Base-by-base conservation (phyloP, 2,329 filamentous ascomycete genomes). In the Aspergillus transmontanensis region DNA sequence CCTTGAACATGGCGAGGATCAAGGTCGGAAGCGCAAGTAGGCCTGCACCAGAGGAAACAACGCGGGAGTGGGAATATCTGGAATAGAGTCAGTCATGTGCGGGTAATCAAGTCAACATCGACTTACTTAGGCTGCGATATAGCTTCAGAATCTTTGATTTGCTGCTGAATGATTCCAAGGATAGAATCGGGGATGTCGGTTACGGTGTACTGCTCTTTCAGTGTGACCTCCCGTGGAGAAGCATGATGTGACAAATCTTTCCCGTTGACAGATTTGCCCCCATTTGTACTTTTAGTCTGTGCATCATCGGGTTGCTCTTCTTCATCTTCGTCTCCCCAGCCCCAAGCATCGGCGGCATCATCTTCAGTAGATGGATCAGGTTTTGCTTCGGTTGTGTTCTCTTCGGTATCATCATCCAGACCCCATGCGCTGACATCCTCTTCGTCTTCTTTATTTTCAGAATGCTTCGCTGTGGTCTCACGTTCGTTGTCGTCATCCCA, bases 151-250 rank as follows among this genome's bases (percentile, higher is more conserved):
- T 84, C 82, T 14, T 69, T 64, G 41, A 83, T 69, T 59, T 83
- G 79, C 50, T 73, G 75, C 46, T 68, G 69, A 57, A 84, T 75
- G 48, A 82, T 75, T 3, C 71, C 69, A n/a, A 83, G 66, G 14
- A 98, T 88, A 4, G 89, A 87, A 64, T 93, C 89, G 0, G 95
- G 94, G 75, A 97, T 90, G 2, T 91, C 90, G 0, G 94, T 97
- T 58, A 97, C 91, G 63, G 89, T 91, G 76, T 97, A 99, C 1
- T 86, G 91, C 78, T 99, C 95, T 65, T 85, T 90, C 51, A 98
- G 80, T 0, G 91, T 90, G 63, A 98, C 80, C 73, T 95, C 90
- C 60, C 87, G 83, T 10, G 82, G 64, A 46, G 68, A 60, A 19
- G 59, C 21, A 32, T 62, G 54, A 59, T 70, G 41, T 23, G 63